phyloP scores from a whole-genome alignment of 352 stramenopile species.

The Pythium biforme region DNA sequence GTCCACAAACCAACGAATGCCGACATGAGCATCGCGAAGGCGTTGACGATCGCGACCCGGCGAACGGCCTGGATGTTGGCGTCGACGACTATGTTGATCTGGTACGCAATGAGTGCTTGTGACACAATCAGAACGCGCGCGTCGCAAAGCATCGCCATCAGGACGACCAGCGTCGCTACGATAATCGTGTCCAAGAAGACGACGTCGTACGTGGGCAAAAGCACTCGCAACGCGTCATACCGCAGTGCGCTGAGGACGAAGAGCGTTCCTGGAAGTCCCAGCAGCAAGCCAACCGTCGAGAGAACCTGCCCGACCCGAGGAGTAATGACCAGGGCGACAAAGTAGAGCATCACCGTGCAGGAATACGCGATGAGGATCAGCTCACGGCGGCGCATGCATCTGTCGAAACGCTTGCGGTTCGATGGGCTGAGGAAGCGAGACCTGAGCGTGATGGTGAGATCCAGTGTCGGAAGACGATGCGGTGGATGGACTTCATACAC shows the following conservation, averaged over 20 bases:
- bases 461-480: conserved; percentile 5
- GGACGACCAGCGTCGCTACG: background rate
- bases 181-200: conserved; percentile 17
- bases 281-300: background rate
- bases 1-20: background rate
- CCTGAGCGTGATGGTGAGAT: conserved; percentile 20
- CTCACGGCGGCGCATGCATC: background rate
- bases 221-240: conserved; percentile 3
- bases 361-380: conserved; percentile 7
- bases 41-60: conserved; percentile 14
- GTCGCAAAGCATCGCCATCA: conserved; percentile 13
- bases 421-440: background rate
- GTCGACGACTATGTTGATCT: conserved; percentile 25
- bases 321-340: conserved; percentile 1
- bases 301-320: background rate
- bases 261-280: conserved; percentile 4
- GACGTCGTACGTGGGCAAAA: conserved; percentile 22
- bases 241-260: conserved; percentile 9
- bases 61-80: conserved; percentile 20
- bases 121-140: conserved; percentile 8
- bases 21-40: conserved; percentile 6
- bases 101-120: conserved; percentile 9
- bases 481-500: conserved; percentile 9
- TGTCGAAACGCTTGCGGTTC: background rate
- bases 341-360: conserved; percentile 10